Conservation (phyloP, 1,284 basidiomycete genomes). For the Puccinia polysora region DNA sequence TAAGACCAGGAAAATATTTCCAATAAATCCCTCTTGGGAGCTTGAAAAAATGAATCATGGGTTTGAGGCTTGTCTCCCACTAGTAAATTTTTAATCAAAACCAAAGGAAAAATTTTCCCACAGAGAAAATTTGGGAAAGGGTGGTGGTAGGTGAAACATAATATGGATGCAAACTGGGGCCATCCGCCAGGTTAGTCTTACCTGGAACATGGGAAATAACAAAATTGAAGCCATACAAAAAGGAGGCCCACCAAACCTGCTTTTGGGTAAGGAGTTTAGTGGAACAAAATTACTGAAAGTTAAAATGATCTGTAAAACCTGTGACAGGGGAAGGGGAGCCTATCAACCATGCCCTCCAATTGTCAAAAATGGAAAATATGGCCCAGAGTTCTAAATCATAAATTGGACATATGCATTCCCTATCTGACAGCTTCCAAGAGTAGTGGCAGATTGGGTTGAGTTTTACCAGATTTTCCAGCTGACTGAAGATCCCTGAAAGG, state of each 20-base stretch:
- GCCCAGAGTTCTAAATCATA: not conserved
- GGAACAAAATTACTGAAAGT: not conserved
- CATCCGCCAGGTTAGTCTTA: not conserved
- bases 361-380: not conserved
- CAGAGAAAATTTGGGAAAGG: too few relatives aligned
- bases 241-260: too few relatives aligned
- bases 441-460: not conserved
- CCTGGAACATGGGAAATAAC: too few relatives aligned
- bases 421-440: constrained; percentile 38
- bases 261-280: not conserved
- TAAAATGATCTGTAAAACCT: constrained; percentile 7
- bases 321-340: not conserved
- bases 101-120: too few relatives aligned
- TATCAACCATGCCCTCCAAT: not conserved
- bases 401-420: constrained; percentile 9
- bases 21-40: too few relatives aligned
- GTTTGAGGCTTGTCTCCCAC: too few relatives aligned
- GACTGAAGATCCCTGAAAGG: not conserved
- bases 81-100: too few relatives aligned
- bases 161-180: not conserved
- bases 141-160: too few relatives aligned
- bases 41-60: too few relatives aligned
- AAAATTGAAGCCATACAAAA: too few relatives aligned
- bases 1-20: too few relatives aligned
- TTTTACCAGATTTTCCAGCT: not conserved